Evolutionary conservation across 2,329 filamentous ascomycete genomes (phyloP), one percentile per base, ranked within the genome.

Genomic region (Diplocarpon mali): DNA sequence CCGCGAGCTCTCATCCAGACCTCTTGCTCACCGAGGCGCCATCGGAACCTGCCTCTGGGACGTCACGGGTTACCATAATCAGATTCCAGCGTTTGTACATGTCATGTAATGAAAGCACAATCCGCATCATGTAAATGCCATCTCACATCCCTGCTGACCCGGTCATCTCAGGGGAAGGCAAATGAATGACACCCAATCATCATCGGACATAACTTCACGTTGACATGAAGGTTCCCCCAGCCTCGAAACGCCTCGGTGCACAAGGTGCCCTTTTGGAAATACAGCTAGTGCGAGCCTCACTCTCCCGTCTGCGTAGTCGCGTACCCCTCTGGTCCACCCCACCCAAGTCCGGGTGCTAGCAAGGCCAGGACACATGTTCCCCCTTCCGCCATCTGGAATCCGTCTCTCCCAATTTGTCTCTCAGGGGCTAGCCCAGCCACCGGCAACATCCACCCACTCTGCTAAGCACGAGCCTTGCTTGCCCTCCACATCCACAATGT

Each of bases 391-490:
- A 24, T 47, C 45, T 39, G 17, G 35, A 17, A 20, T 38, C 24
- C 14, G 27, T 30, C 15, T 20, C 38, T 17, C 39, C 31, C 15
- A 38, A 31, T 41, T 39, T 32, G 38, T 46, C 13, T 42, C 48
- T 62, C 56, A 63, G 48, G 61, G 60, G 45, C 60, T 61, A 12
- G 85, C 79, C 87, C 89, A 98, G 48, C 92, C 92, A 56, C 92
- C 92, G 38, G 89, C 90, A 57, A 95, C 88, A 49, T 95, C 87
- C 12, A 98, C 92, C 92, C 92, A 98, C 67, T 98, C 88, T 9
- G 86, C 76, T 45, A 95, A 71, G 67, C 92, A 98, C 55, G 87
- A 95, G 50, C 92, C 92, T 63, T 94, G 85, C 67, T 96, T 98
- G 65, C 88, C 89, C 69, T 98, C 92, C 20, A 98, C 89, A 61